Evolutionary conservation across 192 early-diverging fungal species (phyloP).

Genomic region (Neocallimastix lanati): DNA sequence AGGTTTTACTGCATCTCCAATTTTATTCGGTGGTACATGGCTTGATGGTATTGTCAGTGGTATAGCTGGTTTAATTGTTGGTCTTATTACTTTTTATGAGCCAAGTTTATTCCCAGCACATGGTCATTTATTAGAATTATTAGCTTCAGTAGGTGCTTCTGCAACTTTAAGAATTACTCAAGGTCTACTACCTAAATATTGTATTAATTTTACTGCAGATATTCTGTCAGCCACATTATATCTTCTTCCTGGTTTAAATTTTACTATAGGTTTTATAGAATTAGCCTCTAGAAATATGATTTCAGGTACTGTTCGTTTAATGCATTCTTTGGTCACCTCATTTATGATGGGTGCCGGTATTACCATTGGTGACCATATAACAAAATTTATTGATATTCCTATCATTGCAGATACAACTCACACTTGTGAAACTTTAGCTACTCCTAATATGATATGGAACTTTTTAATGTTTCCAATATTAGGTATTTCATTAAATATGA

Average conservation of each 20-base stretch:
- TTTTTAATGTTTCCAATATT: conserved; percentile 37
- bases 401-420: neutral
- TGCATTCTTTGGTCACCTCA: conserved; percentile 61
- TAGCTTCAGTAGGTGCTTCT: neutral
- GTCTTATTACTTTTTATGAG: neutral
- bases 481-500: conserved; percentile 29
- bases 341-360: conserved; percentile 55
- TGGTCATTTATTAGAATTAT: neutral
- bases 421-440: neutral
- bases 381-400: neutral
- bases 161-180: neutral
- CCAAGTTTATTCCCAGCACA: neutral
- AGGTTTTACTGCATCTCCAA: neutral
- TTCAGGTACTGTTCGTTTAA: conserved; percentile 64
- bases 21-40: neutral
- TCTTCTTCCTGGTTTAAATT: conserved; percentile 48
- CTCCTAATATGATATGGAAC: conserved; percentile 15
- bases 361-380: conserved; percentile 5
- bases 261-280: conserved; percentile 76
- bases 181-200: neutral
- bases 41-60: neutral
- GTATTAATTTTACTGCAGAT: conserved; percentile 11
- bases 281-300: conserved; percentile 73
- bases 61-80: neutral
- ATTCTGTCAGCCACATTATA: conserved; percentile 39